Conservation (phyloP, 345 rosid species). For the Pelargonium nanum region DNA sequence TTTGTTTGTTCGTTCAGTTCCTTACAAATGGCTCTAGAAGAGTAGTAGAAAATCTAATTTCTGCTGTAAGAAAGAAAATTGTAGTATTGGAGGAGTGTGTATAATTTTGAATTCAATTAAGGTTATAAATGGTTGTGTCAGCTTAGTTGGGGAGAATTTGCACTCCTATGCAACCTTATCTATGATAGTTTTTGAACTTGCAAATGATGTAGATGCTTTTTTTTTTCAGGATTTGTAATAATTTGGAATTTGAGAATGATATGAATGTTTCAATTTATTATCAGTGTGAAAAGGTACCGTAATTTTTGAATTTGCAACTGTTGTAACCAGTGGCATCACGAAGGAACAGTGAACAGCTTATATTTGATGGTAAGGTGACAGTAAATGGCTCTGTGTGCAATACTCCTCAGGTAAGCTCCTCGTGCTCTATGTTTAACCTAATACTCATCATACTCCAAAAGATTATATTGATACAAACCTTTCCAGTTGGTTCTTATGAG, state of each 20-base stretch:
- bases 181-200: too few species aligned
- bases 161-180: too few species aligned
- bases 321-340: constrained; percentile 68
- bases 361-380: constrained; percentile 76
- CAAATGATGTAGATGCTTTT: background rate
- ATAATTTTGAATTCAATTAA: too few species aligned
- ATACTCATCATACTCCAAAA: too few species aligned
- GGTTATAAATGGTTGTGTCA: too few species aligned
- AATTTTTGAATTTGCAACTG: background rate
- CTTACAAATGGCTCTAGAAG: too few species aligned
- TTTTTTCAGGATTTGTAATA: too few species aligned
- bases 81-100: background rate
- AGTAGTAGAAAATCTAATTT: too few species aligned
- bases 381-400: constrained; percentile 77
- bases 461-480: too few species aligned
- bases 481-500: background rate
- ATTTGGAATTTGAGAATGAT: background rate
- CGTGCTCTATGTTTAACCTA: background rate
- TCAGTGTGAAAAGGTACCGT: background rate
- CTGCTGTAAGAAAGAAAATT: background rate
- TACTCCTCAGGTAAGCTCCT: constrained; percentile 55
- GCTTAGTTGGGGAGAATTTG: too few species aligned
- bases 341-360: constrained; percentile 75
- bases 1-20: too few species aligned
- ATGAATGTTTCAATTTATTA: background rate